Percentiles rank a stretch among this genome's conserved stretches.
Evolutionary conservation across 257 asterid species (phyloP).

Genomic region (Eustoma russellianum): DNA sequence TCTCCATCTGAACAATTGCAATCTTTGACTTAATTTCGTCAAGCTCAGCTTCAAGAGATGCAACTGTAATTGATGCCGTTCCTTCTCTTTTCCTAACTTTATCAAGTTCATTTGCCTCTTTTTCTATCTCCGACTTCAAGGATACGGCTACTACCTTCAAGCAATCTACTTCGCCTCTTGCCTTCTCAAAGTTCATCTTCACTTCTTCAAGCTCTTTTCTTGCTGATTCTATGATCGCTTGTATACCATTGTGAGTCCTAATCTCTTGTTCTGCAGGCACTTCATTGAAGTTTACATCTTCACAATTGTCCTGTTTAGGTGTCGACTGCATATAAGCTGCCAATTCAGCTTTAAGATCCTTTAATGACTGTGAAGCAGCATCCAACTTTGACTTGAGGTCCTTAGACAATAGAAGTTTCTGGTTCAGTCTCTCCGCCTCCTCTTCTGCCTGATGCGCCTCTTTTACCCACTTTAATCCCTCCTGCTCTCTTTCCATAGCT

Average conservation of each 20-base stretch:
- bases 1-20: slow-evolving; percentile 39
- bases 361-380: slow-evolving; percentile 44
- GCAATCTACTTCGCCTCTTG: slow-evolving; percentile 41
- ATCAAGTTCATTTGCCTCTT: slow-evolving; percentile 48
- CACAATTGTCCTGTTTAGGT: slow-evolving; percentile 23
- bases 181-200: slow-evolving; percentile 58
- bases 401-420: slow-evolving; percentile 39
- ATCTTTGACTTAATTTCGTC: slow-evolving; percentile 52
- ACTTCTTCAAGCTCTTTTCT: slow-evolving; percentile 75
- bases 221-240: slow-evolving; percentile 41
- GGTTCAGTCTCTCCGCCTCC: slow-evolving; percentile 49
- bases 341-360: slow-evolving; percentile 60
- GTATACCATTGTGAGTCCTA: slow-evolving; percentile 43
- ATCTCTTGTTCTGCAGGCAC: slow-evolving; percentile 31
- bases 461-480: slow-evolving; percentile 63
- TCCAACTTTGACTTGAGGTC: slow-evolving; percentile 62
- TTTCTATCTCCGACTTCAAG: slow-evolving; percentile 55
- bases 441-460: slow-evolving; percentile 61
- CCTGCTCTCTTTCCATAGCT: slow-evolving; percentile 76
- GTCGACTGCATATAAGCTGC: slow-evolving; percentile 73
- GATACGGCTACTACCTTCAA: slow-evolving; percentile 66
- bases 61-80: slow-evolving; percentile 68
- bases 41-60: slow-evolving; percentile 80
- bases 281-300: slow-evolving; percentile 22
- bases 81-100: slow-evolving; percentile 69